A percentile compares a stretch with the other conserved stretches of the same genome.
These are phyloP conservation scores for Kockiozyma suomiensis DNA, from an alignment of 805 yeast genomes.

Conservation along the genomic window DNA sequence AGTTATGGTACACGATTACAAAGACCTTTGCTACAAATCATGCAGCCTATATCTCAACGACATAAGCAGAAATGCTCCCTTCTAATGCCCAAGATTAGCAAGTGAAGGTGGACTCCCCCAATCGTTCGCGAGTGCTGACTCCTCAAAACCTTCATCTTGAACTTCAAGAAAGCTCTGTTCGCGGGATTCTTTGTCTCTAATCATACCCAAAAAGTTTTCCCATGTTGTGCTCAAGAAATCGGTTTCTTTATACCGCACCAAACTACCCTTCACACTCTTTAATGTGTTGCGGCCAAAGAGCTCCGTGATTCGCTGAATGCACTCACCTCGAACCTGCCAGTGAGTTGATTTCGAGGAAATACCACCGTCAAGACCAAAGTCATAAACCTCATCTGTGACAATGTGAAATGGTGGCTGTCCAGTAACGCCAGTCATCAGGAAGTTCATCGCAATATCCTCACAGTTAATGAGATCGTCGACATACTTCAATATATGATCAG, in stretches of 20 bases:
- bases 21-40: too few relatives aligned
- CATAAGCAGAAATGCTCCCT: background rate
- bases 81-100: background rate
- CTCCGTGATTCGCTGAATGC: constrained; percentile 26
- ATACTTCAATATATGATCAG: constrained; percentile 31
- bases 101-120: constrained; percentile 7
- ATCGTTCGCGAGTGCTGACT: constrained; percentile 13
- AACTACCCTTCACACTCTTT: constrained; percentile 17
- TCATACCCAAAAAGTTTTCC: constrained; percentile 28
- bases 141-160: constrained; percentile 5
- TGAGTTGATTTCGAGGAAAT: constrained; percentile 29
- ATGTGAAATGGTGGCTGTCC: constrained; percentile 27
- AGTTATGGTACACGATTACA: too few relatives aligned
- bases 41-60: background rate
- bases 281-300: constrained; percentile 28
- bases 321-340: constrained; percentile 25
- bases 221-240: constrained; percentile 33
- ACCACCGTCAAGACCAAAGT: constrained; percentile 33
- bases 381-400: constrained; percentile 30
- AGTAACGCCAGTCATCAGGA: constrained; percentile 30
- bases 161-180: constrained; percentile 13
- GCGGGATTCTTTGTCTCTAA: constrained; percentile 21
- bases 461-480: constrained; percentile 33
- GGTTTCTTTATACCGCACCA: constrained; percentile 21
- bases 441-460: constrained; percentile 34